Conservation (phyloP, 2,329 filamentous ascomycete genomes). For the Chrysoporthe cubensis region DNA sequence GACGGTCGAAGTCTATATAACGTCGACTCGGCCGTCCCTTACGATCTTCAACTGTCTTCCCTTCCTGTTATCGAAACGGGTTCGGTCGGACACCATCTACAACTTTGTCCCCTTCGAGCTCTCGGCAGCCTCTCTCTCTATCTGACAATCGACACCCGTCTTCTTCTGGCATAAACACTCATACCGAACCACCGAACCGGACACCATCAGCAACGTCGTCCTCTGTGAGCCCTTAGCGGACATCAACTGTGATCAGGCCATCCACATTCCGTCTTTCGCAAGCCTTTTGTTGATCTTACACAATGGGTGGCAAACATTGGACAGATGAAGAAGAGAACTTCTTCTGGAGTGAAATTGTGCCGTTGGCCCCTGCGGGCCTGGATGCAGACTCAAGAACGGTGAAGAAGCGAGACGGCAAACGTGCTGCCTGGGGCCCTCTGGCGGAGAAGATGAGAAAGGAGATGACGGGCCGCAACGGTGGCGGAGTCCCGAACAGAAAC, state of each 20-base stretch:
- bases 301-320: slow-evolving; percentile 58
- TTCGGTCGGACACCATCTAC: neutral
- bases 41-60: neutral
- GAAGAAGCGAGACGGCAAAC: slow-evolving; percentile 31
- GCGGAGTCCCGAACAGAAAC: slow-evolving; percentile 28
- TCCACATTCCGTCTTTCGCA: neutral
- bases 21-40: neutral
- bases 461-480: neutral
- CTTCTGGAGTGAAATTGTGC: slow-evolving; percentile 48
- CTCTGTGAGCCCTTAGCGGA: neutral
- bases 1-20: neutral
- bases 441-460: neutral
- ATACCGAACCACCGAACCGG: neutral
- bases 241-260: neutral
- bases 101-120: neutral
- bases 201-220: neutral
- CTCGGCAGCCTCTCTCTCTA: neutral
- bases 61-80: neutral
- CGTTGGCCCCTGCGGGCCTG: slow-evolving; percentile 35
- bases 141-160: neutral
- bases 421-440: slow-evolving; percentile 28
- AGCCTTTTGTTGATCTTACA: slow-evolving; percentile 19
- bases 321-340: slow-evolving; percentile 50
- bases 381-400: slow-evolving; percentile 27
- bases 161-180: neutral